Evolutionary conservation across 345 rosid species (phyloP).

Genomic region (Ricinus communis): DNA sequence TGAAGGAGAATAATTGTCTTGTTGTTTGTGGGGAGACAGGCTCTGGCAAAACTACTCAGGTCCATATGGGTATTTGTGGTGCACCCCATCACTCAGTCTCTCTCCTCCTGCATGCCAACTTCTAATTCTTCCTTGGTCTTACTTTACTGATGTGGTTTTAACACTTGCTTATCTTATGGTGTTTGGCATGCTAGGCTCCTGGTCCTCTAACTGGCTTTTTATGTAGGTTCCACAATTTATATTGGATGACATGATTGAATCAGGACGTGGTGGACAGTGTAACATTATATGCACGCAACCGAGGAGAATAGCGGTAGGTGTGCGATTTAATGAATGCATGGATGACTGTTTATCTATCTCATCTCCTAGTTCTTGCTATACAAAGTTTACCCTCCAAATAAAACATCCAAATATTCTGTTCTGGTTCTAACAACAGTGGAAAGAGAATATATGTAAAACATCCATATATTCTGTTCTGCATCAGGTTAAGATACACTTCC

Average conservation of each 20-base stretch:
- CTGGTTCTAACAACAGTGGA: neutral
- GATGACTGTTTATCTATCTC: slow-evolving; percentile 7
- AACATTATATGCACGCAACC: slow-evolving; percentile 96
- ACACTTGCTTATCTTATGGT: neutral
- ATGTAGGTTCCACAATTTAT: slow-evolving; percentile 90
- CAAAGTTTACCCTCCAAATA: neutral
- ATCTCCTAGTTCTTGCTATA: slow-evolving; percentile 1
- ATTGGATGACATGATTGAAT: slow-evolving; percentile 89
- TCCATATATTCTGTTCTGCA: neutral
- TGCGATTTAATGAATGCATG: slow-evolving; percentile 13
- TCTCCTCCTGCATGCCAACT: neutral
- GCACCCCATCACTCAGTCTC: too few relatives aligned
- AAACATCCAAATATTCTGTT: neutral
- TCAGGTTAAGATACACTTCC: neutral
- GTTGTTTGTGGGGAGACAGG: slow-evolving; percentile 98
- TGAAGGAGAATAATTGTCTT: slow-evolving; percentile 72
- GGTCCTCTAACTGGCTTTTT: slow-evolving; percentile 18
- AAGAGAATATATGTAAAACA: neutral
- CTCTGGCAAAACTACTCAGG: slow-evolving; percentile 99
- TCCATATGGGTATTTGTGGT: too few relatives aligned
- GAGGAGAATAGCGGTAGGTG: slow-evolving; percentile 81
- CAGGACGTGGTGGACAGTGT: slow-evolving; percentile 73
- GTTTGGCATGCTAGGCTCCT: neutral
- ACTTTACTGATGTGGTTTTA: neutral
- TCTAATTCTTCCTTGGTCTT: neutral